These are phyloP conservation scores for Benincasa hispida DNA, from an alignment of 306 rosid species.

Conservation along the genomic window DNA sequence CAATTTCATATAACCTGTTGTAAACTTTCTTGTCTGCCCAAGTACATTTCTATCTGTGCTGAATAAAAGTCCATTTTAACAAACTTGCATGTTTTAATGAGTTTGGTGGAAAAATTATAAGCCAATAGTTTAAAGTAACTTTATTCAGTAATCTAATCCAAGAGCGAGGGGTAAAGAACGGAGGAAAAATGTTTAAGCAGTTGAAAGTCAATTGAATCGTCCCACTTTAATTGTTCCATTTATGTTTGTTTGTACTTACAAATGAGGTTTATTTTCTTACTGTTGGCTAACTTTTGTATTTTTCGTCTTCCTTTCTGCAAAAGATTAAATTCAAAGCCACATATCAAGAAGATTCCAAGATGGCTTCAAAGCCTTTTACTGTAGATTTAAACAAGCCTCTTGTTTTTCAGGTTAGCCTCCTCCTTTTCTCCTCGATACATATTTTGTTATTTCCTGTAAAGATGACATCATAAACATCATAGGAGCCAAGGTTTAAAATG, in stretches of 20 bases:
- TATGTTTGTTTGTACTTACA: background rate
- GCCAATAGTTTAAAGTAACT: background rate
- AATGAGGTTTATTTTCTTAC: background rate
- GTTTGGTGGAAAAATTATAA: background rate
- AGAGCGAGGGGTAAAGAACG: background rate
- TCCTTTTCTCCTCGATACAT: background rate
- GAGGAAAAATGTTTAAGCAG: background rate
- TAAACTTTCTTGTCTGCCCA: background rate
- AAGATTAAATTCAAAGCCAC: background rate
- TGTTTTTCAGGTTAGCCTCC: slow-evolving; percentile 22
- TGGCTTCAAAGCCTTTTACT: slow-evolving; percentile 11
- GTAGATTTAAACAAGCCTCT: slow-evolving; percentile 23
- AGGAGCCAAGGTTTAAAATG: background rate
- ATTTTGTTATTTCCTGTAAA: background rate
- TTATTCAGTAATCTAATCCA: background rate
- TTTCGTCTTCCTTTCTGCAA: background rate
- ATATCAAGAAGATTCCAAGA: slow-evolving; percentile 9
- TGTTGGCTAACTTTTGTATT: background rate
- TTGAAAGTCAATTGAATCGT: background rate
- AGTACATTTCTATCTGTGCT: background rate
- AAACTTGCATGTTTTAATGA: background rate
- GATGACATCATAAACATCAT: background rate
- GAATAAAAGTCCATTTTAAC: background rate
- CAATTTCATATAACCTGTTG: background rate
- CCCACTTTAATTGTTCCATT: background rate